Evolutionary conservation across 495 filamentous ascomycete species (phyloP).

Genomic region (Penicillium angulare): DNA sequence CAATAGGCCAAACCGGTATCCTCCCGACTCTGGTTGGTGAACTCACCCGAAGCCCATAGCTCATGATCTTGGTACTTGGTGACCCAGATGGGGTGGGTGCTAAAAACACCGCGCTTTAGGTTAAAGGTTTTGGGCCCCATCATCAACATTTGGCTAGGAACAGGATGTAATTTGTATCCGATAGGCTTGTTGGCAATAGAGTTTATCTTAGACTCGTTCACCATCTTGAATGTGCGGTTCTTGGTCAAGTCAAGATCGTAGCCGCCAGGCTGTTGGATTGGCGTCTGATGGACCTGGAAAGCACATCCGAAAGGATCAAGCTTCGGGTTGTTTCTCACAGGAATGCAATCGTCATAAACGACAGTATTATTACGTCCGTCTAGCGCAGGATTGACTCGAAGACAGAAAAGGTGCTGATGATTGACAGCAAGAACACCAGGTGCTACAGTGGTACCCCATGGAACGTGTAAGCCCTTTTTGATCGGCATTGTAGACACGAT

Average conservation of each 20-base stretch:
- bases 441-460: slow-evolving; percentile 80
- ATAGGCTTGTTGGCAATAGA: slow-evolving; percentile 70
- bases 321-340: background rate
- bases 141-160: slow-evolving; percentile 75
- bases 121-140: slow-evolving; percentile 68
- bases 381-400: slow-evolving; percentile 80
- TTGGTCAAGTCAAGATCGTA: slow-evolving; percentile 59
- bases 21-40: slow-evolving; percentile 95
- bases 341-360: slow-evolving; percentile 60
- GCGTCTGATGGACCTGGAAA: background rate
- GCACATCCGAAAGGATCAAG: background rate
- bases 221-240: slow-evolving; percentile 77
- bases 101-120: slow-evolving; percentile 73
- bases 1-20: no score
- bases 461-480: slow-evolving; percentile 46
- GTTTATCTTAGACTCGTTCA: slow-evolving; percentile 68
- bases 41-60: slow-evolving; percentile 73
- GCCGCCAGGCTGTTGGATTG: slow-evolving; percentile 22
- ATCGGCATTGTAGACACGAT: slow-evolving; percentile 81
- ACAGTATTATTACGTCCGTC: slow-evolving; percentile 70
- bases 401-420: slow-evolving; percentile 88
- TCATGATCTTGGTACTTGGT: slow-evolving; percentile 75
- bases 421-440: slow-evolving; percentile 75
- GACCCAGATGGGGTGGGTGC: slow-evolving; percentile 74
- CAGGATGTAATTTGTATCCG: slow-evolving; percentile 73